Base-by-base conservation (phyloP, 306 rosid species). In the Amphicarpaea edgeworthii region DNA sequence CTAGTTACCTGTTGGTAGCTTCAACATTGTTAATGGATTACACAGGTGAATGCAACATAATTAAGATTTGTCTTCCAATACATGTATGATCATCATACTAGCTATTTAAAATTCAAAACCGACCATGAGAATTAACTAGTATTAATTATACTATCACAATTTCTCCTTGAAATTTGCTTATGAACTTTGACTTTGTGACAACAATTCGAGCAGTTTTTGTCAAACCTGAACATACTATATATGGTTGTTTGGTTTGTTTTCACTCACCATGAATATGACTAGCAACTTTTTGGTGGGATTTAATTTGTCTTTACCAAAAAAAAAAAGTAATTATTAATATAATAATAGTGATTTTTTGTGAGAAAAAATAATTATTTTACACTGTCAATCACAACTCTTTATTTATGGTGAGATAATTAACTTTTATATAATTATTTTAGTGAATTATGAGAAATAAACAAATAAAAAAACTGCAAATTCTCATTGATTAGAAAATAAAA, bases 191-290 rank as follows among this genome's bases (percentile, higher is more conserved):
- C 79, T 73, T 73, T 80, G 30, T 46, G 3, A 14, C 26, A 32
- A 57, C 65, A 65, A 55, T 43, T n/a, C 28, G 1, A 28, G 57
- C 41, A 63, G 28, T 43, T 61, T 73, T 43, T 43, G 70, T 67
- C 80, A 80, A 80, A 73, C 50, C n/a, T 67, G 12, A 38, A 46
- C 60, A 50, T 43, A 55, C 30, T 73, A n/a, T n/a, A n/a, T n/a
- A 41, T 64, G 69, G 43, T 57, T 77, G 76, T 67, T 72, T 77
- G 86, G 86, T 77, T 77, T 79, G 80, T 68, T 66, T 82, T 82
- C 83, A 82, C 79, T 72, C 37, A 20, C 54, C 15, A n/a, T 70
- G 54, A 82, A 72, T 53, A 37, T 63, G 72, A 38, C 68, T 54
- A 60, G 15, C 59, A 68, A 79, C 69, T 73, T 73, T 83, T 14